Percentiles rank a stretch among this genome's conserved stretches.
Conservation (phyloP, 306 rosid species). For the Trifolium subterraneum region DNA sequence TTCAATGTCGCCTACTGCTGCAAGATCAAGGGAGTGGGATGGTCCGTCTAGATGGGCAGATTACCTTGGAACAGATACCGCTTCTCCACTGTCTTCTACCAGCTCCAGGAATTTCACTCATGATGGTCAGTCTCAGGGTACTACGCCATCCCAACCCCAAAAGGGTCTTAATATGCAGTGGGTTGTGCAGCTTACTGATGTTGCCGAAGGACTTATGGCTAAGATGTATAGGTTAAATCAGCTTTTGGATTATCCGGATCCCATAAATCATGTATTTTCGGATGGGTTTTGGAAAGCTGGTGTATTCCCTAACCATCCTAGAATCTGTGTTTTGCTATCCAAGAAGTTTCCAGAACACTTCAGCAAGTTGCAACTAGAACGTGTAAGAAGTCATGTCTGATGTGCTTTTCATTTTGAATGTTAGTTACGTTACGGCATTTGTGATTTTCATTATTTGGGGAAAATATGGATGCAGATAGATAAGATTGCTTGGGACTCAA, state of each 20-base stretch:
- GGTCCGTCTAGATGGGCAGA: conserved; percentile 96
- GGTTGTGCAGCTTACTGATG: conserved; percentile 89
- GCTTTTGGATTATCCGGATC: conserved; percentile 95
- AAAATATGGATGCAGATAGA: conserved; percentile 75
- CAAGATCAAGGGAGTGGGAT: conserved; percentile 80
- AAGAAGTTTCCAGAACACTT: conserved; percentile 97
- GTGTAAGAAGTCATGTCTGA: conserved; percentile 67
- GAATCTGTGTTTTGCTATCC: conserved; percentile 80
- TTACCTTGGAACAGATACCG: conserved; percentile 72
- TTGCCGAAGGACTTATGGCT: conserved; percentile 98
- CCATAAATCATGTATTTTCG: conserved; percentile 73
- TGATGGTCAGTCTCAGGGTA: conserved; percentile 72
- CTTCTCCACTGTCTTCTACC: conserved; percentile 69
- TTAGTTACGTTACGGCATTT: conserved; percentile 30
- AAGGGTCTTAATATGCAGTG: conserved; percentile 89
- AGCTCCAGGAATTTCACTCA: conserved; percentile 65
- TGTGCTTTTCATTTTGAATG: conserved; percentile 40
- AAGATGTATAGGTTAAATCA: conserved; percentile 95
- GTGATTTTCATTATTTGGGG: conserved; percentile 39
- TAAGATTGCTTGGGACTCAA: conserved; percentile 84
- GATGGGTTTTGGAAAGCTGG: conserved; percentile 96
- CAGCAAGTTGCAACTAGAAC: conserved; percentile 95
- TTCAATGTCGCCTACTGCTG: conserved; percentile 74
- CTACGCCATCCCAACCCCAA: conserved; percentile 66
- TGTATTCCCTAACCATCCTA: conserved; percentile 85